Conservation (phyloP, 192 early-diverging fungal genomes). For the Backusella tarrabulga region DNA sequence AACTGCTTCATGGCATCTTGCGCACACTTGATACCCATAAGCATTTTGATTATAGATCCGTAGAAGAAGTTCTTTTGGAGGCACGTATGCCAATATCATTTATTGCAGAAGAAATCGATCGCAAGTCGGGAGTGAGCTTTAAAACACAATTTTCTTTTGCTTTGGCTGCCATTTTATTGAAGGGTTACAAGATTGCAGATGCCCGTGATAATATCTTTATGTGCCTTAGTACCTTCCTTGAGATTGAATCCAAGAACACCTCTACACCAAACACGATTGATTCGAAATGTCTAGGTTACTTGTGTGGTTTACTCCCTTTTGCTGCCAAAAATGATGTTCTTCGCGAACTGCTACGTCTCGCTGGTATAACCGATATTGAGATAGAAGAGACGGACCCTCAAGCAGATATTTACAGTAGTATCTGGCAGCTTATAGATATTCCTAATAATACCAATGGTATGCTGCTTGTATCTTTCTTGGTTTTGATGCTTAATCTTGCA, state of each 20-base stretch:
- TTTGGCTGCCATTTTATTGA: constrained; percentile 71
- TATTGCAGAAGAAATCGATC: constrained; percentile 69
- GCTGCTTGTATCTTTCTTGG: constrained; percentile 60
- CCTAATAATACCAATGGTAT: constrained; percentile 59
- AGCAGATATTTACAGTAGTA: constrained; percentile 42
- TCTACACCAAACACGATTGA: constrained; percentile 31
- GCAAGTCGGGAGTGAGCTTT: constrained; percentile 73
- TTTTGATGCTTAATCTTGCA: constrained; percentile 65
- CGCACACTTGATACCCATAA: constrained; percentile 67
- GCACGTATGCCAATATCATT: constrained; percentile 67
- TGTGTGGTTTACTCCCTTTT: constrained; percentile 74
- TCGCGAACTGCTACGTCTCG: constrained; percentile 45
- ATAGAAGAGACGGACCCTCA: constrained; percentile 27
- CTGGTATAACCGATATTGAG: constrained; percentile 43
- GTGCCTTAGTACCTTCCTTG: constrained; percentile 65
- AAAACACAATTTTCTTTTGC: constrained; percentile 82
- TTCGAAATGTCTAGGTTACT: constrained; percentile 62
- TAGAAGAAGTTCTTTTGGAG: constrained; percentile 67
- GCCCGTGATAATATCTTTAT: constrained; percentile 66
- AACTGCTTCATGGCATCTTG: constrained; percentile 68
- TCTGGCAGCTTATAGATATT: constrained; percentile 59
- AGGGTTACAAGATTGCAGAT: constrained; percentile 75
- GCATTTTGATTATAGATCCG: constrained; percentile 40
- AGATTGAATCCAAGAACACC: constrained; percentile 56
- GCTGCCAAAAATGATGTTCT: constrained; percentile 66